Base-by-base conservation (phyloP, 208 protist genomes). In the Plasmodiophora brassicae region DNA sequence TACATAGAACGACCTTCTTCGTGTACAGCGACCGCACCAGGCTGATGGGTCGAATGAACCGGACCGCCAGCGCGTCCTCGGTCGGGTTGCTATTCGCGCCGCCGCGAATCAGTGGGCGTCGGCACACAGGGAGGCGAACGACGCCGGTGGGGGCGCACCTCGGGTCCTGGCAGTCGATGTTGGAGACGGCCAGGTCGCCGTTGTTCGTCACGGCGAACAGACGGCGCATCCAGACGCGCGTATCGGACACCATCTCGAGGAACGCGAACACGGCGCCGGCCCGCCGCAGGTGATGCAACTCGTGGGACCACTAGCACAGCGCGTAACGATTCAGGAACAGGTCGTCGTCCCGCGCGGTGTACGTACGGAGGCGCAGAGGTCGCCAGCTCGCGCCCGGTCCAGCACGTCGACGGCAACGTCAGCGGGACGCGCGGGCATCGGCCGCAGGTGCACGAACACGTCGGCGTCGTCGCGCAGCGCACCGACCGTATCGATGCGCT, bases 1-100 rank as follows among this genome's bases (percentile, higher is more conserved):
- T 78, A 78, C 65, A n/a, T 78, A 78, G n/a, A 78, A 78, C 65
- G n/a, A 78, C 65, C n/a, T 38, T 5, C n/a, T 78, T 78, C 5
- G n/a, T 5, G 10, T n/a, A 78, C 5, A 78, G n/a, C n/a, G 65
- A 78, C 65, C 65, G 32, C 10, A 78, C 65, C 5, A 44, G 65
- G n/a, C 65, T 78, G 20, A 78, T 78, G 5, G 65, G 65, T 32
- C 65, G 32, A 32, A 78, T 78, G 5, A 78, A 38, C n/a, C 65
- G 65, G 32, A 78, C 65, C 20, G 65, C 65, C 20, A 78, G n/a
- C 32, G 32, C 65, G n/a, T n/a, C n/a, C n/a, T n/a, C n/a, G n/a
- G 14, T 57, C n/a, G 65, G n/a, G 32, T 5, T 32, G n/a, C 32
- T 14, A n/a, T 44, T 36, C 5, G 5, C 65, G 20, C 5, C n/a